A percentile compares a stretch with the other conserved stretches of the same genome.
phyloP scores from a whole-genome alignment of 768 basidiomycete species.

The Suillus clintonianus region DNA sequence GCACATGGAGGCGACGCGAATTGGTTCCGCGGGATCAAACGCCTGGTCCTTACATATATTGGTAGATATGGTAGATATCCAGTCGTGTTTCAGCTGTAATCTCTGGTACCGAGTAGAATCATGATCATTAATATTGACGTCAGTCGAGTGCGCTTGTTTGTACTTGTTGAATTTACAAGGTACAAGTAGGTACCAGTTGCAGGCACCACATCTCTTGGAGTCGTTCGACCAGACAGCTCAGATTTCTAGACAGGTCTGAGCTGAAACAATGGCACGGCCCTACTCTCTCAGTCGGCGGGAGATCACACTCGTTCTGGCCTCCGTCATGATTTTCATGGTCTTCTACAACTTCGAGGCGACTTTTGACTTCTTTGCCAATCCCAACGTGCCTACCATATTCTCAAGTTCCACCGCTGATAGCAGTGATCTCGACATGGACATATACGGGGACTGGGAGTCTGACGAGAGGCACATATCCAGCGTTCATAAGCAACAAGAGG shows the following conservation, averaged over 20 bases:
- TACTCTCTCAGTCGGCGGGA: slow-evolving; percentile 75
- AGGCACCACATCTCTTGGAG: neutral
- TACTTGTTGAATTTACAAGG: neutral
- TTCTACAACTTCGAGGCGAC: slow-evolving; percentile 76
- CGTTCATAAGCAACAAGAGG: slow-evolving; percentile 49
- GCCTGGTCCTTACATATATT: too few species aligned
- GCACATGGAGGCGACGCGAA: too few species aligned
- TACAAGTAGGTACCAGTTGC: neutral
- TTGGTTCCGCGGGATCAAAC: too few species aligned
- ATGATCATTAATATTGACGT: neutral
- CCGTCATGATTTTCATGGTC: slow-evolving; percentile 64
- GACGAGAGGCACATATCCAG: slow-evolving; percentile 60
- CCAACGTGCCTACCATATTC: slow-evolving; percentile 30
- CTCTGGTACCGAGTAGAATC: neutral
- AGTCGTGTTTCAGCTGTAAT: slow-evolving; percentile 1
- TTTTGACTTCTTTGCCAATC: slow-evolving; percentile 53
- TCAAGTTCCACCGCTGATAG: slow-evolving; percentile 44
- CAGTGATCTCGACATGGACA: slow-evolving; percentile 55
- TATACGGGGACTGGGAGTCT: slow-evolving; percentile 74
- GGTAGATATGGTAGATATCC: too few species aligned
- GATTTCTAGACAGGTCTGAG: neutral
- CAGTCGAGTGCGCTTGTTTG: neutral
- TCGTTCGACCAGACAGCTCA: neutral
- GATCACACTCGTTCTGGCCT: slow-evolving; percentile 64
- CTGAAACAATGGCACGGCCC: slow-evolving; percentile 54